Conservation (phyloP, 2,329 filamentous ascomycete genomes). For the Pyrenophora seminiperda region DNA sequence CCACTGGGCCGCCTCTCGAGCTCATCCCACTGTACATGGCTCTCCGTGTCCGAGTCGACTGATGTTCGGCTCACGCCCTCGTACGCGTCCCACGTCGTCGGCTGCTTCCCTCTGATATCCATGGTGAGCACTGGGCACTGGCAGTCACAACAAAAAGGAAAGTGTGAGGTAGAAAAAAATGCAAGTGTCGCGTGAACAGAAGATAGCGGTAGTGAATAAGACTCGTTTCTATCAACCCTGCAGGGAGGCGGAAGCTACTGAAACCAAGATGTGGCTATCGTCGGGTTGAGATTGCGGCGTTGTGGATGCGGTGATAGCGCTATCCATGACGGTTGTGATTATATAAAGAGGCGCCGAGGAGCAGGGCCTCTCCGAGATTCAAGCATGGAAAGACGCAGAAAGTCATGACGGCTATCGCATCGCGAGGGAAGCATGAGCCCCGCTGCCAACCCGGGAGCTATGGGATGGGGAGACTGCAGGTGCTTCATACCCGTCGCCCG, state of each 20-base stretch:
- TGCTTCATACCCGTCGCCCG: constrained; percentile 1
- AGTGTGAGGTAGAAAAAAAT: constrained; percentile 11
- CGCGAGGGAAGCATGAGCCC: constrained; percentile 17
- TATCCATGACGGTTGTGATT: constrained; percentile 12
- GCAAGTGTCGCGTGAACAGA: constrained; percentile 8
- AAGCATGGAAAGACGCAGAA: constrained; percentile 13
- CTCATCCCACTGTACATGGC: constrained; percentile 48
- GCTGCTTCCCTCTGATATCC: constrained; percentile 49
- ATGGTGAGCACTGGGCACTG: constrained; percentile 28
- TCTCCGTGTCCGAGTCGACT: constrained; percentile 44
- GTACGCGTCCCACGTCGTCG: constrained; percentile 55
- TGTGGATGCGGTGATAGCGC: constrained; percentile 20
- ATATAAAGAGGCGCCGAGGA: constrained; percentile 28
- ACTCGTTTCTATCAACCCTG: constrained; percentile 30
- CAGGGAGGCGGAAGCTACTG: constrained; percentile 41
- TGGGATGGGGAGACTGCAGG: constrained; percentile 8
- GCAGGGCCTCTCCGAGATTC: constrained; percentile 2
- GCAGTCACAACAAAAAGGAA: constrained; percentile 3
- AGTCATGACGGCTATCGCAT: constrained; percentile 14
- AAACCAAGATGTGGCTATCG: constrained; percentile 36
- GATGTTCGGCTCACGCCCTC: constrained; percentile 52
- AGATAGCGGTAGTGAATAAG: constrained; percentile 14
- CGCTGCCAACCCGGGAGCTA: constrained; percentile 10
- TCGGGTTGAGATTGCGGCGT: constrained; percentile 31
- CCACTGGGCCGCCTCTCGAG: constrained; percentile 39